Evolutionary conservation across 1,284 basidiomycete genomes (phyloP).

Genomic region (Leccinum cinnamomeum): DNA sequence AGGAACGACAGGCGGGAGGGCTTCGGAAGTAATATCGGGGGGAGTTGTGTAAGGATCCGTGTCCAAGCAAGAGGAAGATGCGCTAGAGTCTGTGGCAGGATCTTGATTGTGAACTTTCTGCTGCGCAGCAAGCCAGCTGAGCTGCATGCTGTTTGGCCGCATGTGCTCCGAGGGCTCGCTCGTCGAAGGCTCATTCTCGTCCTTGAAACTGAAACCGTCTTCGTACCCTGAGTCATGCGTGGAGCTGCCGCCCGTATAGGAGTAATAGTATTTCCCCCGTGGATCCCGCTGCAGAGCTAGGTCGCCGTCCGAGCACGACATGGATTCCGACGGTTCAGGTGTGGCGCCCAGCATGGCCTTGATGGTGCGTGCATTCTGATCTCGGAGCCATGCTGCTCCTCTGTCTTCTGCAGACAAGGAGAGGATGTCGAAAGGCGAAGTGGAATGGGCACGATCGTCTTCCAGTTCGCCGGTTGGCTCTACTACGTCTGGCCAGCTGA

Average conservation of each 20-base stretch:
- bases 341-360: conserved; percentile 59
- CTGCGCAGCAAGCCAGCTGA: conserved; percentile 58
- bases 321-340: conserved; percentile 56
- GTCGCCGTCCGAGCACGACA: conserved; percentile 45
- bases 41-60: conserved; percentile 34
- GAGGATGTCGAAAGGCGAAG: conserved; percentile 40
- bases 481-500: conserved; percentile 51
- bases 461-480: conserved; percentile 48
- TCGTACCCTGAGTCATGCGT: conserved; percentile 54
- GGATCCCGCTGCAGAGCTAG: conserved; percentile 65
- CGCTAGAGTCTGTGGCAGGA: conserved; percentile 13
- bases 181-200: conserved; percentile 31
- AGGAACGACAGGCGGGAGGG: conserved; percentile 48
- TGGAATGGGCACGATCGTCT: conserved; percentile 46
- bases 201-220: conserved; percentile 41
- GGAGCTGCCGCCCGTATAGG: conserved; percentile 56
- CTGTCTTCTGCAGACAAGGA: conserved; percentile 55
- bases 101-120: conserved; percentile 34
- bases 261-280: conserved; percentile 73
- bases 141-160: conserved; percentile 62
- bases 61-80: conserved; percentile 34
- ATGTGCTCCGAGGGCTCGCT: conserved; percentile 30
- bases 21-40: conserved; percentile 50
- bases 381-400: conserved; percentile 77
- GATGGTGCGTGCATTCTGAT: conserved; percentile 70